These are phyloP conservation scores for Cucurbitaria berberidis DNA, from an alignment of 2,329 filamentous ascomycete genomes.

Conservation along the genomic window DNA sequence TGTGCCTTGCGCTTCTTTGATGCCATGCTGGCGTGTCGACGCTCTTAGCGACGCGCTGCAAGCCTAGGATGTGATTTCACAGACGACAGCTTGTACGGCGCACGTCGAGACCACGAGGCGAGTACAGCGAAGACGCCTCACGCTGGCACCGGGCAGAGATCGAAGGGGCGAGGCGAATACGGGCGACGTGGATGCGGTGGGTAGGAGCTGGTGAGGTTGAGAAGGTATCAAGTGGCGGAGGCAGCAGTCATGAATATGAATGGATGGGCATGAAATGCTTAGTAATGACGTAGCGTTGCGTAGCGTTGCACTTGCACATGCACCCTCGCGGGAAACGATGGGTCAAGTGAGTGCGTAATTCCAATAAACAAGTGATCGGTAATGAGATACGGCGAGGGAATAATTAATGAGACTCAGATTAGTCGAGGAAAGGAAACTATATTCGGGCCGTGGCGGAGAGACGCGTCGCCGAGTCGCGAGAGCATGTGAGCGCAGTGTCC, in stretches of 20 bases:
- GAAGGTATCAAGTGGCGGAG: conserved; percentile 1
- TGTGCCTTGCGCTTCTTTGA: conserved; percentile 58
- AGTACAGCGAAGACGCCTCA: background rate
- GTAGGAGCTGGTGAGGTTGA: conserved; percentile 1
- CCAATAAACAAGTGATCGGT: no score
- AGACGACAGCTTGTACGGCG: background rate
- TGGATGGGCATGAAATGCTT: conserved; percentile 3
- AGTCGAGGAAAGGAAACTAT: no score
- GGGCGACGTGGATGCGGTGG: conserved; percentile 1
- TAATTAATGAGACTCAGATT: no score
- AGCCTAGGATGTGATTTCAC: background rate
- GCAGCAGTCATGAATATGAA: background rate
- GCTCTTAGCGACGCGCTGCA: conserved; percentile 22
- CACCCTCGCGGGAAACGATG: no score
- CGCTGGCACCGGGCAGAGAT: conserved; percentile 40
- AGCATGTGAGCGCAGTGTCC: conserved; percentile 26
- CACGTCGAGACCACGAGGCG: background rate
- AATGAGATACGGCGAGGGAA: no score
- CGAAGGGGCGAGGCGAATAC: background rate
- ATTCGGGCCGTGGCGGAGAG: no score
- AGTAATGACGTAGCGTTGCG: conserved; percentile 16
- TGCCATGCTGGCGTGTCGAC: conserved; percentile 41
- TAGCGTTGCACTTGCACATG: background rate
- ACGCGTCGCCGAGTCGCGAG: conserved; percentile 13
- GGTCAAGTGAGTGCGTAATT: background rate